Conservation (phyloP, 2,329 filamentous ascomycete species). For the Penicillium hesseltinei region DNA sequence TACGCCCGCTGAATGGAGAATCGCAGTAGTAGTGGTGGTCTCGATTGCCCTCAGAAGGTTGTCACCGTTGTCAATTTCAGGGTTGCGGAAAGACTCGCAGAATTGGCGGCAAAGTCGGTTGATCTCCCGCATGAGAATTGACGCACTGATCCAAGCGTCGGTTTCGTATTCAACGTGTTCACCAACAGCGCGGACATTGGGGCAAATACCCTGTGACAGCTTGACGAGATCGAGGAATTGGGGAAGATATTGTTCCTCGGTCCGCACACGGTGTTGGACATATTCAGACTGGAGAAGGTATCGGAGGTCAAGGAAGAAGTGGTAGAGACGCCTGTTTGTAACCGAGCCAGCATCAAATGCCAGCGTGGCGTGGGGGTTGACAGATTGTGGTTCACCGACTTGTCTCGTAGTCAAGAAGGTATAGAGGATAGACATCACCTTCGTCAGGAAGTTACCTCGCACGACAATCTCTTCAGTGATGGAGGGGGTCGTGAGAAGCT, state of each 20-base stretch:
- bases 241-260: slow-evolving; percentile 80
- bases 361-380: slow-evolving; percentile 79
- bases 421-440: slow-evolving; percentile 92
- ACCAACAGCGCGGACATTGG: slow-evolving; percentile 84
- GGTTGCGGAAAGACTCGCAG: slow-evolving; percentile 77
- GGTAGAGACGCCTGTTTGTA: slow-evolving; percentile 92
- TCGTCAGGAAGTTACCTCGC: slow-evolving; percentile 91
- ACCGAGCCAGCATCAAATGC: slow-evolving; percentile 94
- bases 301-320: slow-evolving; percentile 93
- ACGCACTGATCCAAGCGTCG: slow-evolving; percentile 96
- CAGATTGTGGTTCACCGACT: slow-evolving; percentile 88
- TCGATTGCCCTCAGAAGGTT: slow-evolving; percentile 68
- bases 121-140: slow-evolving; percentile 89
- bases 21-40: slow-evolving; percentile 74
- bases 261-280: slow-evolving; percentile 79
- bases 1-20: slow-evolving; percentile 83
- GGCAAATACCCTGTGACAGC: slow-evolving; percentile 94
- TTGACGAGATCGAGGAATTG: slow-evolving; percentile 96
- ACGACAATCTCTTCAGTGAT: slow-evolving; percentile 96
- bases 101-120: slow-evolving; percentile 88
- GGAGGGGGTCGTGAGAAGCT: slow-evolving; percentile 94
- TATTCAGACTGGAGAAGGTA: slow-evolving; percentile 86
- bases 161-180: slow-evolving; percentile 98
- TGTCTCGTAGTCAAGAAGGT: slow-evolving; percentile 95
- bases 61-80: slow-evolving; percentile 61